Base-by-base conservation (phyloP, 305 asterid species). In the Solanum hybrid region DNA sequence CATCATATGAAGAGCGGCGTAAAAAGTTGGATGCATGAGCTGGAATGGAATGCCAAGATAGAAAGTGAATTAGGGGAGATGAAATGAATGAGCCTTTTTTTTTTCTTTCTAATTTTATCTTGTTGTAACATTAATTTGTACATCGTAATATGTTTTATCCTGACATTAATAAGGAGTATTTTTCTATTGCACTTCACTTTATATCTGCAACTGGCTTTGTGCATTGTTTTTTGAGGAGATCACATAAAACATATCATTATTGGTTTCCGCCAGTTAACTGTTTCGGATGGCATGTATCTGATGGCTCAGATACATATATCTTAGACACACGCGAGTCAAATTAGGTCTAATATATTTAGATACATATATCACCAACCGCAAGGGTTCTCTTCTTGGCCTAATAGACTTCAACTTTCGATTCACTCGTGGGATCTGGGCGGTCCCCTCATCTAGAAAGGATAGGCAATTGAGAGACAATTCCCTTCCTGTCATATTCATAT, bases 1-100 rank as follows among this genome's bases (percentile, higher is more conserved):
- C 99, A 76, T 95, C 99, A 19, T 97, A 96, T 32, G 99, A 97
- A 81, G 99, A 97, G 90, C 96, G 98, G n/a, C 93, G 96, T 40
- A 94, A 93, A 84, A 97, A 94, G 91, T 56, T 91, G 88, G 91
- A 66, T 31, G 88, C 91, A 34, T 93, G 91, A 78, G 89, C 78
- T 37, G 82, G 90, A 26, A 71, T 73, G 79, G 79, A 79, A 38
- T 84, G 82, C 91, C 85, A 87, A 89, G 60, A 82, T 89, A 85
- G 89, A 69, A 84, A 51, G 73, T 31, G 40, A 29, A 84, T 45
- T 29, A 9, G 15, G 75, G 51, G 87, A 51, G 72, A 42, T 15
- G 36, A 40, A 45, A 45, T 45, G 87, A 81, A 60, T 19, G 71
- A 29, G 35, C 0, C 1, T 15, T 13, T 71, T 26, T 26, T 42